Evolutionary conservation across 2,329 filamentous ascomycete species (phyloP), one percentile per base, ranked within the genome.

Genomic region (Neofusicoccum kwambonambiense): DNA sequence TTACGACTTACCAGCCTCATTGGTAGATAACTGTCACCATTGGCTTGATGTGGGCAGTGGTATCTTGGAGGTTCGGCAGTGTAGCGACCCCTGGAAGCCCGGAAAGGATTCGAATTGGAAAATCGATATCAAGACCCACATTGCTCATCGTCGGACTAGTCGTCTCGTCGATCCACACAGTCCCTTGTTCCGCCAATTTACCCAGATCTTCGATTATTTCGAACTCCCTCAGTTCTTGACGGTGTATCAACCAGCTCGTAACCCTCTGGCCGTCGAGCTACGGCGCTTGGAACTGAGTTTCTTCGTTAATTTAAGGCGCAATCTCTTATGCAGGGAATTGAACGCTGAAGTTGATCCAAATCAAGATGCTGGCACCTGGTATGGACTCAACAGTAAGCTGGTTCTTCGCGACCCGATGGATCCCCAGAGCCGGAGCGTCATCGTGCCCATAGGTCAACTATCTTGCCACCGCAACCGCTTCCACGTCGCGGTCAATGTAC

Each of bases 331-430:
- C 17, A 73, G 60, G 0, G 79, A 89, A 66, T 77, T 89, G 0
- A 71, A 73, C 0, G 77, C 82, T 0, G 80, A 84, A 47, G 77
- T 91, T 0, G 64, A 67, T 35, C 70, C 73, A 0, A 68, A 85
- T 17, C 88, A 90, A 68, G 82, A 87, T 54, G 75, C 82, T 0
- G 87, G 87, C 0, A 86, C 85, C 0, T 81, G 84, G 69, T 84
- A 90, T 65, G 88, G 89, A 0, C 75, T 90, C 0, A 65, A 75
- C 2, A 87, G 83, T 71, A 89, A 84, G 70, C 74, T 89, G 3
- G 81, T 90, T 0, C 72, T 89, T 13, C 78, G 81, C 0, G 81
- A 83, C n/a, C 61, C 70, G 0, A 65, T 68, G 0, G 82, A 84
- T 47, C 68, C 63, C 0, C 65, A 69, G 0, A 76, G 79, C 4